Evolutionary conservation across 2,329 filamentous ascomycete genomes (phyloP), one percentile per base, ranked within the genome.

Genomic region (Trichophyton equinum): DNA sequence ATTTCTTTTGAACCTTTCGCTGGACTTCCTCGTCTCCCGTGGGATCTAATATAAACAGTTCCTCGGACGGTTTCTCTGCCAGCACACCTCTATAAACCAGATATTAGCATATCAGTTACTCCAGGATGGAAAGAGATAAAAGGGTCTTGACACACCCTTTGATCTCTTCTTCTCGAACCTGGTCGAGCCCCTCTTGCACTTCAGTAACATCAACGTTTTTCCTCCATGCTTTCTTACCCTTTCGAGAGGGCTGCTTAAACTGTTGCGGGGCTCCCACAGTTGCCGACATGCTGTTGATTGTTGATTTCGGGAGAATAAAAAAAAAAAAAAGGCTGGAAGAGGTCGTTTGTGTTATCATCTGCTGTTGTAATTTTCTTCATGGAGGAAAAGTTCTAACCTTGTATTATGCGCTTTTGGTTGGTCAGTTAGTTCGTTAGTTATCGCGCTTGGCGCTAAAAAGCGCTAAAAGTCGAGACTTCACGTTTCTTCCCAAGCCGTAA

Each of bases 141-240:
- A 27, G 20, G 53, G 58, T 36, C 27, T 38, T 42, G 22, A 33
- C 69, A 63, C 79, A 92, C 90, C 94, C 94, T 79, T 86, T 82
- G 66, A 95, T 94, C 64, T 96, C 87, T 77, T 97, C 88, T 62
- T 95, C 87, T 69, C 94, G 90, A 66, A 95, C 78, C 69, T 88
- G 82, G 64, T 91, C 86, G 38, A 99, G 82, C 63, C 94, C 94
- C 60, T 87, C 78, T 68, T 92, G 82, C 27, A 99, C 83, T 64
- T 95, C 86, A 30, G 89, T 87, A 64, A 97, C 83, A 75, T 99
- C 90, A 74, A 99, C 90, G 77, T 99, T 96, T 75, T 97, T 99
- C 71, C 94, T 84, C 94, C 94, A 99, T 36, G 94, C 92, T 78
- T 95, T 97, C 77, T 97, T 97, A 68, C 95, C 94, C 74, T 99